Conservation (phyloP, 768 basidiomycete species). For the Suillus brevipes region DNA sequence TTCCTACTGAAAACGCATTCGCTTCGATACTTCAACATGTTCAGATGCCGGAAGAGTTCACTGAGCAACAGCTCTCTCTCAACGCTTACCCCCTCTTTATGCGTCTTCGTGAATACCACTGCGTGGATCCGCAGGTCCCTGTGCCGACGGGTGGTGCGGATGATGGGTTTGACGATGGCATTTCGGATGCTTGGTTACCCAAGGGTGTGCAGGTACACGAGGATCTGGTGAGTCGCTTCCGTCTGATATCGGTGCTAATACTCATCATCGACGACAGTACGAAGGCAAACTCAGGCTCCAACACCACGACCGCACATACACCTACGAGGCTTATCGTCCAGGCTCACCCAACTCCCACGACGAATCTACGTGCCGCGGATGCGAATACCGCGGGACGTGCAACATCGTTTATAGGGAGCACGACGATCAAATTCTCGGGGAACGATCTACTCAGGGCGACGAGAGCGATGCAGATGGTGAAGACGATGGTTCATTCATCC, state of each 20-base stretch:
- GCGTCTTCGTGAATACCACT: constrained; percentile 56
- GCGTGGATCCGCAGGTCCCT: constrained; percentile 42
- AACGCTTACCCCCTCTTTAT: constrained; percentile 56
- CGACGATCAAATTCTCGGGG: not conserved
- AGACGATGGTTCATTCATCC: constrained; percentile 26
- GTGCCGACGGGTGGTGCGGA: constrained; percentile 20
- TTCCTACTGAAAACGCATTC: constrained; percentile 31
- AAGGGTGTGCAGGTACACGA: constrained; percentile 17
- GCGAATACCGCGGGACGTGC: constrained; percentile 26
- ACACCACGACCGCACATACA: constrained; percentile 18
- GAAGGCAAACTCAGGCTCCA: constrained; percentile 1
- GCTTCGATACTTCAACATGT: constrained; percentile 20
- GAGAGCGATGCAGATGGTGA: constrained; percentile 13
- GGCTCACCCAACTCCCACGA: constrained; percentile 44
- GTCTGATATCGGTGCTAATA: not conserved
- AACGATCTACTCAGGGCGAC: not conserved
- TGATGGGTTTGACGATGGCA: constrained; percentile 34
- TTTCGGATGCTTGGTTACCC: constrained; percentile 45
- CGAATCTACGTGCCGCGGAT: constrained; percentile 37
- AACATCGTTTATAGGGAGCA: constrained; percentile 27
- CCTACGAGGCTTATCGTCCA: constrained; percentile 45
- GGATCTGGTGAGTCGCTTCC: constrained; percentile 20
- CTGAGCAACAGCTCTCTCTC: constrained; percentile 36
- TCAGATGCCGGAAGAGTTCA: constrained; percentile 31
- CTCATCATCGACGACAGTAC: not conserved